Evolutionary conservation across 176 grass and related monocot genomes (phyloP).

Genomic region (Pontederia crassipes): DNA sequence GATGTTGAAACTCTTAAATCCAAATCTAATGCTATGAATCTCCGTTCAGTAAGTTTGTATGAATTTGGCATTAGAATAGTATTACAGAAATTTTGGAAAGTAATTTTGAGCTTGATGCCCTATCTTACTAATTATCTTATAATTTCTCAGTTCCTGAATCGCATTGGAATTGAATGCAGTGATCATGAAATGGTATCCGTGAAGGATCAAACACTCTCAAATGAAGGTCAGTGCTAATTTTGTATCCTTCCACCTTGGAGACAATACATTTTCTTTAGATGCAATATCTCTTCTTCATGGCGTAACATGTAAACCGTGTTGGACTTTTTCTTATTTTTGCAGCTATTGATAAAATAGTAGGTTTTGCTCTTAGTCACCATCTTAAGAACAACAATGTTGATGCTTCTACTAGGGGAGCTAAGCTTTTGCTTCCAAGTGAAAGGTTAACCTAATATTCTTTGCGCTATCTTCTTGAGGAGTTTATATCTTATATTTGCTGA

Average conservation of each 20-base stretch:
- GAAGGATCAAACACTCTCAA: too few species aligned
- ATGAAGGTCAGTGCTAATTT: too few species aligned
- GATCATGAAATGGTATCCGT: too few species aligned
- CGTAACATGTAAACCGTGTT: too few species aligned
- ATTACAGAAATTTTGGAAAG: neutral
- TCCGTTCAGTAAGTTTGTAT: constrained; percentile 56
- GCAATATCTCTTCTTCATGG: too few species aligned
- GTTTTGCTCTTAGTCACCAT: constrained; percentile 82
- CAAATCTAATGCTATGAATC: constrained; percentile 72
- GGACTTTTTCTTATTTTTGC: too few species aligned
- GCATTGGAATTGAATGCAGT: too few species aligned
- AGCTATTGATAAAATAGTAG: constrained; percentile 34
- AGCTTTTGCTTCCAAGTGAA: constrained; percentile 52
- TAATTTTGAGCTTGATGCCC: neutral
- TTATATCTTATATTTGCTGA: too few species aligned
- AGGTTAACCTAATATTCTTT: constrained; percentile 36
- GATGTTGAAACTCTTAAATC: constrained; percentile 88
- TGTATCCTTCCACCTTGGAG: too few species aligned
- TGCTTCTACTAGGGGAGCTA: constrained; percentile 32
- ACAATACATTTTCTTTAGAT: too few species aligned
- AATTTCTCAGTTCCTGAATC: constrained; percentile 48
- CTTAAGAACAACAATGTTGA: constrained; percentile 36
- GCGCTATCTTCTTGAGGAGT: constrained; percentile 5
- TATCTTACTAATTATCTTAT: constrained; percentile 2
- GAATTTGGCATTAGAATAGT: neutral